These are phyloP conservation scores for Metschnikowia hibisci DNA, from an alignment of 805 yeast genomes.

Conservation along the genomic window DNA sequence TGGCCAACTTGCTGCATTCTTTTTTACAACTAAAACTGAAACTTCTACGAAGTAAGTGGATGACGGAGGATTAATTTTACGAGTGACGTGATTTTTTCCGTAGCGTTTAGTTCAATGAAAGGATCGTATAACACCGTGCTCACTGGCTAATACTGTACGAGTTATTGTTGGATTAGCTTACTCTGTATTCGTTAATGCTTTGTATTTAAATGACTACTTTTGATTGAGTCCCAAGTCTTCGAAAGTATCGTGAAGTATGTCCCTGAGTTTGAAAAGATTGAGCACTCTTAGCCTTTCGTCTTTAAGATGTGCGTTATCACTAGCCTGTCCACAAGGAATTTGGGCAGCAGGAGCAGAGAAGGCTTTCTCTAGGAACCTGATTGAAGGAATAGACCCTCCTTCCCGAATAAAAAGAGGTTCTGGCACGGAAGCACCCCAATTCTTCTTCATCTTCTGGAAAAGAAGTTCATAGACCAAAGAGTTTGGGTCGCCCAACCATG, in stretches of 20 bases:
- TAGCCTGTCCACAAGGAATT: constrained; percentile 92
- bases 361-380: constrained; percentile 75
- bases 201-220: background rate
- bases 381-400: constrained; percentile 95
- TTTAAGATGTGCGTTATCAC: constrained; percentile 90
- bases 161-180: too few species aligned
- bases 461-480: constrained; percentile 71
- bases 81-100: too few species aligned
- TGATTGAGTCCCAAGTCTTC: constrained; percentile 29
- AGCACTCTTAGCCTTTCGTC: constrained; percentile 80
- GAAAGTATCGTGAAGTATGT: constrained; percentile 54
- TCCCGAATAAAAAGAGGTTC: constrained; percentile 88
- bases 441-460: constrained; percentile 53
- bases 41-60: too few species aligned
- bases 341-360: constrained; percentile 90
- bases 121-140: too few species aligned
- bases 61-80: too few species aligned
- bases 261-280: constrained; percentile 71
- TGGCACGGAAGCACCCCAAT: constrained; percentile 56
- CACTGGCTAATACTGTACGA: too few species aligned
- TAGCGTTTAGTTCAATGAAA: too few species aligned
- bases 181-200: background rate
- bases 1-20: too few species aligned
- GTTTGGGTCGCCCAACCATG: constrained; percentile 89
- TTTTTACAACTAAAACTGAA: too few species aligned